Base-by-base conservation (phyloP, 2,329 filamentous ascomycete species). In the Colletotrichum coccodes region DNA sequence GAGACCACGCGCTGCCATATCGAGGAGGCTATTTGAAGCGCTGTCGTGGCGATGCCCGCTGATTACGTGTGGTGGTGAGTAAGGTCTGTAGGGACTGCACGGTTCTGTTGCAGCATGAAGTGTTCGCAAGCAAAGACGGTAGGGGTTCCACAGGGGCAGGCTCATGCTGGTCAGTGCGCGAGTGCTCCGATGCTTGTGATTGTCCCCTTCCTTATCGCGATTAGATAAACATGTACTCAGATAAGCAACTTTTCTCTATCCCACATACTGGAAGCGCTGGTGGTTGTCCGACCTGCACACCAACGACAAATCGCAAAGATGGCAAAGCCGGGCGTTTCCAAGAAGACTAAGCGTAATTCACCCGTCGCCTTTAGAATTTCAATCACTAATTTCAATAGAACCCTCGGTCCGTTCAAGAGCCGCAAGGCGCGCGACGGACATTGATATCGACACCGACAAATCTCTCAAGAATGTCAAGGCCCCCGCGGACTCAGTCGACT, bases 361-460 rank as follows among this genome's bases (percentile, higher is more conserved):
- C 11, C 18, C 4, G 7, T 47, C 23, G 16, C 0, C 1, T 2
- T 18, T 49, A 7, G 8, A 42, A 11, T 32, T 9, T 2, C 11
- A 2, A 2, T 28, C 5, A 21, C 71, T 76, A 52, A 75, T 71
- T 50, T 42, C 23, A 30, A 8, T 76, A 92, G 90, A 83, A 62
- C 84, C 85, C 44, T 93, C 92, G 5, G 79, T 89, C 66, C 92
- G 91, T 82, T 95, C 93, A 60, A 91, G 93, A 72, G 92, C 91
- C 67, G 91, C 92, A 46, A 89, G 92, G 76, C 90, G 93, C 72
- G 92, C 90, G 53, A 89, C 89, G 18, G 92, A 91, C 4, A 91
- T 92, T 30, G 85, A 89, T 74, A 90, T 93, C 79, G 82, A 92
- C 80, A 87, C 88, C 49, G 91, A 93, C 84, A 92, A 92, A 80